These are phyloP conservation scores for Trifolium fragiferum DNA, from an alignment of 306 rosid genomes.

Conservation along the genomic window DNA sequence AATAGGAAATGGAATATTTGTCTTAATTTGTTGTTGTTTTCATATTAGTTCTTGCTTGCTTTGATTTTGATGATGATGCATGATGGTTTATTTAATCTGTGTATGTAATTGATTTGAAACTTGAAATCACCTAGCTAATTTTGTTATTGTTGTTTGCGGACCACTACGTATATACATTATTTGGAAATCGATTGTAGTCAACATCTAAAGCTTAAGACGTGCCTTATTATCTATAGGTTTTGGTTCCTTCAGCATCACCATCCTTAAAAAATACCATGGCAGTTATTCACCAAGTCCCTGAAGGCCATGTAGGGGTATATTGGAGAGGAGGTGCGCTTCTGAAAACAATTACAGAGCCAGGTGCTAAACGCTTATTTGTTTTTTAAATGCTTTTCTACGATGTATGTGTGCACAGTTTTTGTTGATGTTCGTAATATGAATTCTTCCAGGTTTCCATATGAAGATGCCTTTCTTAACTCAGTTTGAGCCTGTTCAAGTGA, in stretches of 20 bases:
- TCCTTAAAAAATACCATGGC: slow-evolving; percentile 51
- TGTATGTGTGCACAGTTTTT: slow-evolving; percentile 9
- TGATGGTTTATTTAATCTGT: not conserved
- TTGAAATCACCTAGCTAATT: not conserved
- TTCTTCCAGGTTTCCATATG: slow-evolving; percentile 76
- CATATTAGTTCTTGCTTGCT: not conserved
- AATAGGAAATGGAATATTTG: not conserved
- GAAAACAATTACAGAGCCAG: slow-evolving; percentile 78
- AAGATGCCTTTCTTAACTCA: slow-evolving; percentile 87
- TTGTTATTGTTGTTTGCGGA: not conserved
- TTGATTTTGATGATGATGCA: slow-evolving; percentile 4
- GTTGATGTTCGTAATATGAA: slow-evolving; percentile 16
- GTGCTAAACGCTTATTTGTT: slow-evolving; percentile 41
- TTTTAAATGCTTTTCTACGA: not conserved
- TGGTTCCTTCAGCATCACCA: slow-evolving; percentile 61
- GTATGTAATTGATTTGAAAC: not conserved
- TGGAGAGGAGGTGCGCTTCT: slow-evolving; percentile 99
- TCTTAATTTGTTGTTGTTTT: not conserved
- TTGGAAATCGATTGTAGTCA: slow-evolving; percentile 24
- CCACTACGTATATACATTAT: not conserved
- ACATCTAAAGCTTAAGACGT: slow-evolving; percentile 4
- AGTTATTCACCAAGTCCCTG: slow-evolving; percentile 93
- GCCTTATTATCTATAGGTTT: slow-evolving; percentile 52
- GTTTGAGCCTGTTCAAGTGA: slow-evolving; percentile 88
- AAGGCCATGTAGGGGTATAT: slow-evolving; percentile 95